These are phyloP conservation scores for Gastrodia elata DNA, from an alignment of 106 monocot species.

Conservation along the genomic window DNA sequence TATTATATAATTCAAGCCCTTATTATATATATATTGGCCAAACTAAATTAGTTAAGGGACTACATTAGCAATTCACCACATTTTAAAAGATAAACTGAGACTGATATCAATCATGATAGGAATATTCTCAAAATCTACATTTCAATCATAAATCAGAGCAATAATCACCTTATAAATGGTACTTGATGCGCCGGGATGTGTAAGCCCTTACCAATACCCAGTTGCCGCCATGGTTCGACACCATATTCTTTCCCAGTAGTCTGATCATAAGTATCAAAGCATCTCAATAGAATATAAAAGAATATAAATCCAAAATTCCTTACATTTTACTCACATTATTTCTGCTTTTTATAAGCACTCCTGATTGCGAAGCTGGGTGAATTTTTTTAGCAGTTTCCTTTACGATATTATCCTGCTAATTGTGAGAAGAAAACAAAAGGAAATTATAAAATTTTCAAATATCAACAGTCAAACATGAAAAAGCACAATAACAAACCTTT, in stretches of 20 bases:
- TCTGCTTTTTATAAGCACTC: background rate
- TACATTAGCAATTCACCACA: background rate
- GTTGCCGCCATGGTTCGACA: background rate
- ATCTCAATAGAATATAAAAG: background rate
- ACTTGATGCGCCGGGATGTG: background rate
- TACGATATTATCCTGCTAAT: background rate
- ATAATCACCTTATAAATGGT: background rate
- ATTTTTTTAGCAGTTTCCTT: background rate
- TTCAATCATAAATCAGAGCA: background rate
- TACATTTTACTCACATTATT: background rate
- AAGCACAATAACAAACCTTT: constrained; percentile 4
- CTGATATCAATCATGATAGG: background rate
- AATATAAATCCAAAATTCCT: constrained; percentile 1
- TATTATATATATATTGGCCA: too few relatives aligned
- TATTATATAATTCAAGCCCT: too few relatives aligned
- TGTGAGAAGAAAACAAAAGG: background rate
- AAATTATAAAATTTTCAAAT: background rate
- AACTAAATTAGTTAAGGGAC: too few relatives aligned
- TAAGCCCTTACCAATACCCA: background rate
- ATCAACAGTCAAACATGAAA: background rate
- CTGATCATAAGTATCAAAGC: background rate
- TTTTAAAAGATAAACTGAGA: background rate
- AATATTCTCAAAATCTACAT: background rate
- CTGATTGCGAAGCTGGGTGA: background rate
- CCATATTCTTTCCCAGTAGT: background rate